Conservation (phyloP, 1,139 yeast species). For the Zygoascus meyerae region DNA sequence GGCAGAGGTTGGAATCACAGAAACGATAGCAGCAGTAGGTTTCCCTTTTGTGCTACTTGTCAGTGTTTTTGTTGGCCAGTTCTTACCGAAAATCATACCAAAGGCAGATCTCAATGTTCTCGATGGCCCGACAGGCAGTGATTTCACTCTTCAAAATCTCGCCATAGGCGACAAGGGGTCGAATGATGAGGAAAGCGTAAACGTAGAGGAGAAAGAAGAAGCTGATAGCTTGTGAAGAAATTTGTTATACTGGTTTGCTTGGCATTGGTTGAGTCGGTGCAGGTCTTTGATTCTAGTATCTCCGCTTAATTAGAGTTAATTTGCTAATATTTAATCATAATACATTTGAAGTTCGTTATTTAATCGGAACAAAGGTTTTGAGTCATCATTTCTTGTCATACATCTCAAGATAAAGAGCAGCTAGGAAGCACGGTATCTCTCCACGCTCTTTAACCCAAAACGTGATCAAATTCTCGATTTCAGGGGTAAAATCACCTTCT, state of each 20-base stretch:
- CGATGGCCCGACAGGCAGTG: constrained; percentile 72
- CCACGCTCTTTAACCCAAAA: constrained; percentile 66
- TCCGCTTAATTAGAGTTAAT: too few relatives aligned
- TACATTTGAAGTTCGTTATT: neutral
- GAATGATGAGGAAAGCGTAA: neutral
- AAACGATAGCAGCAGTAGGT: constrained; percentile 88
- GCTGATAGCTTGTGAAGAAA: too few relatives aligned
- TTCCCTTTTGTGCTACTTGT: constrained; percentile 79
- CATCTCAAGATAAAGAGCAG: constrained; percentile 65
- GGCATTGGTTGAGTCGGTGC: too few relatives aligned
- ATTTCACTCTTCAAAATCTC: constrained; percentile 42
- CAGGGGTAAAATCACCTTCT: constrained; percentile 36
- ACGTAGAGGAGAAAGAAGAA: neutral
- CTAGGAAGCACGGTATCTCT: constrained; percentile 74
- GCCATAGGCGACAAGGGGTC: neutral
- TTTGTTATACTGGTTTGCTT: too few relatives aligned
- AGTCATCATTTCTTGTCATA: constrained; percentile 38
- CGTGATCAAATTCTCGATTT: constrained; percentile 53
- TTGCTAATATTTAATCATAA: neutral
- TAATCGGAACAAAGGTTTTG: neutral
- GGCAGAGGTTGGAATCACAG: constrained; percentile 79
- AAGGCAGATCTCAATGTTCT: constrained; percentile 51
- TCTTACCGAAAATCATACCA: constrained; percentile 61
- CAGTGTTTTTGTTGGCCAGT: constrained; percentile 56
- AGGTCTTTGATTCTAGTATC: too few relatives aligned